Evolutionary conservation across 2,329 filamentous ascomycete species (phyloP), one percentile per base, ranked within the genome.

Genomic region (Trichoderma asperellum): DNA sequence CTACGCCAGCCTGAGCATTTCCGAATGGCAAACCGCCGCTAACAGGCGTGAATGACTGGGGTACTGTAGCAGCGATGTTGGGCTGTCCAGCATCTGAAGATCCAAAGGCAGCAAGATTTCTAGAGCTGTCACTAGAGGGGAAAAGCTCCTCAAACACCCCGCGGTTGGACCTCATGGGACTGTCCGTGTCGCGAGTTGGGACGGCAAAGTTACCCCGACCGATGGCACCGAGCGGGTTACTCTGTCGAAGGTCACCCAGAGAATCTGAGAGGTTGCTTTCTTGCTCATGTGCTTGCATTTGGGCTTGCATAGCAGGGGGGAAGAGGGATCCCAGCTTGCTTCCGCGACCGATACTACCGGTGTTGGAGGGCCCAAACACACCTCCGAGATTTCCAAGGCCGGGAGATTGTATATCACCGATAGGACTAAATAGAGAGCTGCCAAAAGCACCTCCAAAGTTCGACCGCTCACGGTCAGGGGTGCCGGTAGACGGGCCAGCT

Each of bases 321-420:
- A 99, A 97, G 29, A 99, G 83, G 1, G 93, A 94, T 2, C 92
- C 92, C 49, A 97, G 84, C 79, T 94, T 96, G 82, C 92, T 96
- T 5, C 88, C 86, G 47, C 93, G 89, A 37, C 92, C 89, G 57
- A 92, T 87, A 63, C 91, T 91, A 62, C 90, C 90, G 27, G 84
- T 83, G 47, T 87, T 83, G 6, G 83, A 80, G n/a, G 88, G 84
- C 5, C 90, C 91, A 77, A 96, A 94, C 56, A 94, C 86, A 53
- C 86, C 87, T 63, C 89, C 89, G 7, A 94, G 81, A 24, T 88
- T 89, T 65, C 88, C 87, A 32, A 93, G 81, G 21, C 89, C 86
- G 2, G 91, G 92, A 8, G 92, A 94, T 72, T 94, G 92, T 32
- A 96, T 81, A 68, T 97, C 94, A 56, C 88, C 89, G 75, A 93